Evolutionary conservation across 495 filamentous ascomycete genomes (phyloP).

Genomic region (Jackrogersella minutella): DNA sequence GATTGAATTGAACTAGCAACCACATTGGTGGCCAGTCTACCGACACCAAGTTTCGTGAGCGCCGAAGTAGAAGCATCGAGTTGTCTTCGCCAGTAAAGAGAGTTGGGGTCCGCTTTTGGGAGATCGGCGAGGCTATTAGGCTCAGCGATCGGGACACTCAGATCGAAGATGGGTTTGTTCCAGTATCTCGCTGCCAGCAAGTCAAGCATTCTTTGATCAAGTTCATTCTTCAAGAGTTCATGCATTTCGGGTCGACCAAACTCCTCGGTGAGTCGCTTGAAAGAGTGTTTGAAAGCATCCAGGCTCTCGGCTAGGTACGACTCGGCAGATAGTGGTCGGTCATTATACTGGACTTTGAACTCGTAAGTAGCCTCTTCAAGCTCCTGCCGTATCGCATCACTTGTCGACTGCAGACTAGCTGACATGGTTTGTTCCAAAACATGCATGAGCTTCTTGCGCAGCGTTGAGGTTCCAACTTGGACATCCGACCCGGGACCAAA

Average conservation of each 20-base stretch:
- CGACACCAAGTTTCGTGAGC: constrained; percentile 92
- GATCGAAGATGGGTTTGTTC: constrained; percentile 92
- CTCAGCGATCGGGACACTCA: constrained; percentile 67
- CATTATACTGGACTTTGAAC: constrained; percentile 99
- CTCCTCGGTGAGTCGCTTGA: constrained; percentile 87
- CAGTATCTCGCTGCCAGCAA: constrained; percentile 95
- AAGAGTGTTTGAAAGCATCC: constrained; percentile 97
- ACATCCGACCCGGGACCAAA: constrained; percentile 77
- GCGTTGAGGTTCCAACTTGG: constrained; percentile 80
- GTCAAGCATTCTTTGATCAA: constrained; percentile 95
- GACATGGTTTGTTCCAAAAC: constrained; percentile 98
- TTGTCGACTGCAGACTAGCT: constrained; percentile 82
- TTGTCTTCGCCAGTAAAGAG: constrained; percentile 90
- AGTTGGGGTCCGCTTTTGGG: constrained; percentile 82
- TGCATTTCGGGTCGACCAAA: constrained; percentile 92
- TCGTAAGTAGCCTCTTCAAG: constrained; percentile 98
- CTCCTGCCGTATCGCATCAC: constrained; percentile 91
- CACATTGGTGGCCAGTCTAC: constrained; percentile 88
- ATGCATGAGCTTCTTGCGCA: constrained; percentile 95
- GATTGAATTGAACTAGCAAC: constrained; percentile 87
- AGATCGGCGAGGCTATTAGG: constrained; percentile 77
- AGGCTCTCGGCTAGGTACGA: constrained; percentile 94
- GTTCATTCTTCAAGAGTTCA: constrained; percentile 86
- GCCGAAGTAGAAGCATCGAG: constrained; percentile 91
- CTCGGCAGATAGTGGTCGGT: constrained; percentile 91